Percentiles rank a stretch among this genome's conserved stretches.
phyloP scores from a whole-genome alignment of 2,329 filamentous ascomycete species.

The Colletotrichum musae region DNA sequence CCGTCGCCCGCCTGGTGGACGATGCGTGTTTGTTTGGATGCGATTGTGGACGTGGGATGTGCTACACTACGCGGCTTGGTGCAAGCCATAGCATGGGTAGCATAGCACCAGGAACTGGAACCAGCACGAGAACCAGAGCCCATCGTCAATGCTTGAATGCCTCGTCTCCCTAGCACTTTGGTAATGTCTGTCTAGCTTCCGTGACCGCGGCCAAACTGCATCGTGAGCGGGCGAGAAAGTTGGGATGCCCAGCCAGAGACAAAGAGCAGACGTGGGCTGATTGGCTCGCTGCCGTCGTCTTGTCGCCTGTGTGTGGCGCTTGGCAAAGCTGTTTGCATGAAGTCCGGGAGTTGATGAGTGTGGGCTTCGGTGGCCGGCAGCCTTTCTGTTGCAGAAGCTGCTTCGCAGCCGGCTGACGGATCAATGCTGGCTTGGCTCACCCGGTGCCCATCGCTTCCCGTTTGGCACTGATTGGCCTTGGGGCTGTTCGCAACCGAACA shows the following conservation, averaged over 20 bases:
- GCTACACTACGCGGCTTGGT: slow-evolving; percentile 7
- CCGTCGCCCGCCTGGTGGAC: background rate
- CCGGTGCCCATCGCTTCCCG: slow-evolving; percentile 34
- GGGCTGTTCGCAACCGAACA: slow-evolving; percentile 22
- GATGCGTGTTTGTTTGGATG: background rate
- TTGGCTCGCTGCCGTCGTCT: slow-evolving; percentile 28
- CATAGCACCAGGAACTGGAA: background rate
- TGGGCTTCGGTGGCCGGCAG: slow-evolving; percentile 40
- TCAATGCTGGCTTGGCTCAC: slow-evolving; percentile 39
- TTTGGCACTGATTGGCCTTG: slow-evolving; percentile 30
- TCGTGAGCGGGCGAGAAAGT: slow-evolving; percentile 13
- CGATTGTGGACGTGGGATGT: slow-evolving; percentile 1
- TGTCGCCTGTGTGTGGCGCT: slow-evolving; percentile 31
- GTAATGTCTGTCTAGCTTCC: slow-evolving; percentile 9
- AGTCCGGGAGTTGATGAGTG: slow-evolving; percentile 46
- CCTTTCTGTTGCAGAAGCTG: slow-evolving; percentile 46
- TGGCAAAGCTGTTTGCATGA: slow-evolving; percentile 49
- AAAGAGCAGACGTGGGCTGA: slow-evolving; percentile 17
- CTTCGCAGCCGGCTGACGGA: slow-evolving; percentile 42
- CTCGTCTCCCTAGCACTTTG: no score
- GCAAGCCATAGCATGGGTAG: no score
- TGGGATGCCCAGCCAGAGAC: slow-evolving; percentile 24
- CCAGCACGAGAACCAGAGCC: slow-evolving; percentile 8
- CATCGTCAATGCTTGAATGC: no score
- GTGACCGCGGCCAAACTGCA: slow-evolving; percentile 24